These are phyloP conservation scores for Nevesoporus exiguus DNA, from an alignment of 768 basidiomycete species.

Conservation along the genomic window DNA sequence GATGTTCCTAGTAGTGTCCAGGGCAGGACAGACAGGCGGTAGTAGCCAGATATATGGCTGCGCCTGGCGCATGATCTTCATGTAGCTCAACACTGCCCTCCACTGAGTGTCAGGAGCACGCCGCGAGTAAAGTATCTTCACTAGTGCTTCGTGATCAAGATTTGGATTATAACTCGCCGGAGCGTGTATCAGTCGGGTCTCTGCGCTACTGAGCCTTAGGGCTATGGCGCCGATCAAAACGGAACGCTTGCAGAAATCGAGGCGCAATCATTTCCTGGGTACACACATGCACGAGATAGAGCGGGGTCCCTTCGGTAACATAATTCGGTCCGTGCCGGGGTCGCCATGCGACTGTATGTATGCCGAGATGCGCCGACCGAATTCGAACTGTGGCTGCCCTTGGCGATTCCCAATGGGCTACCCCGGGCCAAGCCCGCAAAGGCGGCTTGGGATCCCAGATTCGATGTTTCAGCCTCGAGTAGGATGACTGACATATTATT, in stretches of 20 bases:
- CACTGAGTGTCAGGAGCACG: no score
- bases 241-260: neutral
- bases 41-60: neutral
- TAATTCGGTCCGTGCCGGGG: no score
- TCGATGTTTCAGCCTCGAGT: constrained; percentile 4
- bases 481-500: no score
- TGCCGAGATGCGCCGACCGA: neutral
- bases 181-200: neutral
- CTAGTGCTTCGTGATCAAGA: no score
- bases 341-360: neutral
- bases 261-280: neutral
- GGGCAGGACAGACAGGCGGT: neutral
- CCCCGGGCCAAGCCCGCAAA: neutral
- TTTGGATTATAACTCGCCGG: no score
- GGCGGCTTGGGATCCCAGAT: neutral
- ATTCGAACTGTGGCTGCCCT: neutral
- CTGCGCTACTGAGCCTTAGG: neutral
- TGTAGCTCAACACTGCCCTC: no score
- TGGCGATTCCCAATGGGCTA: constrained; percentile 5
- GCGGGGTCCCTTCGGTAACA: no score
- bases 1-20: neutral
- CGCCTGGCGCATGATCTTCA: no score
- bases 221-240: neutral
- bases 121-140: no score
- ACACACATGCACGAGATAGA: no score